phyloP scores from a whole-genome alignment of 176 grass and related monocot genomes.

The Areca catechu region DNA sequence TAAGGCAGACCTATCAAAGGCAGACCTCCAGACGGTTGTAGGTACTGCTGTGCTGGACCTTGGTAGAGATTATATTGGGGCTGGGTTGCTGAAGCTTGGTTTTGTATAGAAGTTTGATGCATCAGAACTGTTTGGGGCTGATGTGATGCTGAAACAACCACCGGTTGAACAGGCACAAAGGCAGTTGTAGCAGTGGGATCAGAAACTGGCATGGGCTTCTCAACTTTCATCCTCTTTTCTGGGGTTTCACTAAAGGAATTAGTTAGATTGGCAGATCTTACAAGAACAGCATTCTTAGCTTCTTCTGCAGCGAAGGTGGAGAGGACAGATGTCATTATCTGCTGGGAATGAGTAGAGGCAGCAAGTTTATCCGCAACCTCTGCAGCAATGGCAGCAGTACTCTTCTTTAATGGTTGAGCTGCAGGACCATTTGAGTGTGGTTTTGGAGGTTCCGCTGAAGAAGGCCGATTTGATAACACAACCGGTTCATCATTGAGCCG shows the following conservation, averaged over 20 bases:
- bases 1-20: slow-evolving; percentile 56
- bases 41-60: slow-evolving; percentile 43
- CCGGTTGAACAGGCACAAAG: slow-evolving; percentile 48
- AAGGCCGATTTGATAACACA: no score
- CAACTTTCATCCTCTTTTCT: slow-evolving; percentile 49
- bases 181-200: slow-evolving; percentile 32
- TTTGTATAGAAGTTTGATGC: slow-evolving; percentile 44
- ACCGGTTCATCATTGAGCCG: no score
- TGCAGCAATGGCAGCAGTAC: no score
- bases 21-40: slow-evolving; percentile 54
- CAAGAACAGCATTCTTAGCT: no score
- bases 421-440: no score
- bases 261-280: no score
- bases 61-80: slow-evolving; percentile 57
- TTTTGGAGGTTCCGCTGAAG: no score
- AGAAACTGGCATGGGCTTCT: slow-evolving; percentile 32
- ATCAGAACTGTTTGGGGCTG: slow-evolving; percentile 51
- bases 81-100: slow-evolving; percentile 34
- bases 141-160: slow-evolving; percentile 43
- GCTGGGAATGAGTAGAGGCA: no score
- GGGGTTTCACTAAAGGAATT: not conserved
- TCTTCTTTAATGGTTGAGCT: no score
- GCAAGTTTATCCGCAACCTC: no score
- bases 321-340: no score
- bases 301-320: no score